These are phyloP conservation scores for Elaeis oleifera DNA, from an alignment of 202 grass and related monocot species.

Conservation along the genomic window DNA sequence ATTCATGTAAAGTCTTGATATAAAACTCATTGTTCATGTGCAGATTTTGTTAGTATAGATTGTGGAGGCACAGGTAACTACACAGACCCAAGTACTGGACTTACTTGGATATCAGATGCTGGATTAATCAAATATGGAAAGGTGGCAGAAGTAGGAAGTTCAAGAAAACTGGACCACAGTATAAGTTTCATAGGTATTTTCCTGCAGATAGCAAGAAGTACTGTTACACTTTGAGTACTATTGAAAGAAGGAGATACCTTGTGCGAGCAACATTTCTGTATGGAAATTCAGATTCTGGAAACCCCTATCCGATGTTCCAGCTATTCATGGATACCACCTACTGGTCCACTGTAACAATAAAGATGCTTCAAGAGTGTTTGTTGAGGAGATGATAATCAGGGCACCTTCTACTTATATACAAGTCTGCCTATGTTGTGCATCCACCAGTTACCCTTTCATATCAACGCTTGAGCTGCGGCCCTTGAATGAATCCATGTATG, in stretches of 20 bases:
- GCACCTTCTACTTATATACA: slow-evolving; percentile 17
- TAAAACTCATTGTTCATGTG: neutral
- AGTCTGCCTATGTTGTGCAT: slow-evolving; percentile 19
- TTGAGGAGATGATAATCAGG: slow-evolving; percentile 26
- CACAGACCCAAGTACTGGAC: slow-evolving; percentile 22
- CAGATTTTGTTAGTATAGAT: slow-evolving; percentile 31
- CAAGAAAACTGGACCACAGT: slow-evolving; percentile 24
- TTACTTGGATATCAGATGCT: slow-evolving; percentile 20
- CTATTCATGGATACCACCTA: slow-evolving; percentile 15
- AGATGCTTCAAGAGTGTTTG: slow-evolving; percentile 3
- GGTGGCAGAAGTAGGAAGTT: neutral
- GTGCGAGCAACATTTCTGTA: slow-evolving; percentile 26
- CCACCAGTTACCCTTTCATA: slow-evolving; percentile 25
- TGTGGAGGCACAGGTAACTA: slow-evolving; percentile 17
- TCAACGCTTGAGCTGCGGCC: slow-evolving; percentile 26
- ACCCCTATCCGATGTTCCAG: slow-evolving; percentile 19
- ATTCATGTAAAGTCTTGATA: no score
- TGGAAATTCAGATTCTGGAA: slow-evolving; percentile 26
- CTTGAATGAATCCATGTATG: slow-evolving; percentile 29
- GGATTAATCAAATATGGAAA: slow-evolving; percentile 16
- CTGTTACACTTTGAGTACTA: slow-evolving; percentile 27
- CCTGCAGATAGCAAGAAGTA: slow-evolving; percentile 25
- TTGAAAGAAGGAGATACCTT: slow-evolving; percentile 16
- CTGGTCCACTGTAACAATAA: slow-evolving; percentile 20
- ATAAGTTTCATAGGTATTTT: slow-evolving; percentile 16